These are phyloP conservation scores for Vigna nakashimae DNA, from an alignment of 306 rosid species.

Conservation along the genomic window DNA sequence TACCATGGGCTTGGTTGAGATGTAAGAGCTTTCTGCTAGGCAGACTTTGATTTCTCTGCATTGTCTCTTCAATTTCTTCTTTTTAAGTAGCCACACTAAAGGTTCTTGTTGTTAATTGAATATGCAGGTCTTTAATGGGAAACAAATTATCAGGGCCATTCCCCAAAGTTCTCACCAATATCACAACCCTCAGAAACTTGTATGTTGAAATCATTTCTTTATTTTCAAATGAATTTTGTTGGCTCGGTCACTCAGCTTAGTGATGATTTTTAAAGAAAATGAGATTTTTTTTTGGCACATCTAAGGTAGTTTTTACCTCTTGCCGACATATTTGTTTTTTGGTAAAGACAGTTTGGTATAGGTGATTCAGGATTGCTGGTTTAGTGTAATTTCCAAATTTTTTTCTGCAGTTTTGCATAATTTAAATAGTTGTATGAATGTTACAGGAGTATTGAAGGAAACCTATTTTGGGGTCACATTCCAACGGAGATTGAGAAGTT, in stretches of 20 bases:
- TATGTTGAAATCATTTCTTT: conserved; percentile 54
- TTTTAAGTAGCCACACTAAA: conserved; percentile 29
- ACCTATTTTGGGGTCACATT: conserved; percentile 67
- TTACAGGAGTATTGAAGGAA: conserved; percentile 93
- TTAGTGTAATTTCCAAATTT: conserved; percentile 25
- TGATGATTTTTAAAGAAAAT: neutral
- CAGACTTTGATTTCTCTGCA: conserved; percentile 36
- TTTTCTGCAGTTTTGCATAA: conserved; percentile 24
- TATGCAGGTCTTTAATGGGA: conserved; percentile 87
- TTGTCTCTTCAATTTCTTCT: conserved; percentile 22
- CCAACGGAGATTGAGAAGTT: conserved; percentile 74
- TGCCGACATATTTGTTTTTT: neutral
- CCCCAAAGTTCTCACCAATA: conserved; percentile 79
- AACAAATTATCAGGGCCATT: conserved; percentile 89
- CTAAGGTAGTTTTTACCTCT: neutral
- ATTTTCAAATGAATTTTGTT: conserved; percentile 21
- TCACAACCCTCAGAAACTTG: conserved; percentile 86
- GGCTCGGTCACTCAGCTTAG: neutral
- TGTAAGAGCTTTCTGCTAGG: conserved; percentile 61
- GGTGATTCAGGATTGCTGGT: neutral
- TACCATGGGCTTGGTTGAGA: conserved; percentile 64
- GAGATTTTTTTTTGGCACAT: neutral
- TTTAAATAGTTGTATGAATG: conserved; percentile 31
- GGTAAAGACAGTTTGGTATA: neutral
- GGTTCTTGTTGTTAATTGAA: conserved; percentile 39